Base-by-base conservation (phyloP, 2,329 filamentous ascomycete species). In the Aspergillus pseudoglaucus region DNA sequence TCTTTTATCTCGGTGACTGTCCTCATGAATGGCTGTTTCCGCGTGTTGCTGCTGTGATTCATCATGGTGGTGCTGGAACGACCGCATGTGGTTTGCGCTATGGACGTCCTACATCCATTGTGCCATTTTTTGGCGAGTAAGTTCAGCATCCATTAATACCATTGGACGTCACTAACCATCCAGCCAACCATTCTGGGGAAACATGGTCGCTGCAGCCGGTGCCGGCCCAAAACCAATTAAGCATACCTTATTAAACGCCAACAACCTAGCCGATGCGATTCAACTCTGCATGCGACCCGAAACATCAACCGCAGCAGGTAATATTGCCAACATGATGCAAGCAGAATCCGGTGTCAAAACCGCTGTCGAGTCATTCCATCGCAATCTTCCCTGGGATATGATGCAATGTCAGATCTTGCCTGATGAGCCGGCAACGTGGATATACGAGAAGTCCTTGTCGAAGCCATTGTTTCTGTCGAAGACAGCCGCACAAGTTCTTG, bases 21-120 rank as follows among this genome's bases (percentile, higher is more conserved):
- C 79, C 78, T 1, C 78, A 81, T 46, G 75, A 81, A 48, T 82
- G 79, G 79, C 66, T 82, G 0, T 82, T 82, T 52, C 70, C 78
- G 50, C 69, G 72, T 14, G 78, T 82, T 1, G 69, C 75, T 0
- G 73, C 71, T 12, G 79, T 82, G 0, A 70, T 82, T 0, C 79
- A 83, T 50, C 79, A 83, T 45, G 79, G 79, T 17, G 80, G 79
- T 6, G 79, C 79, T 12, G 79, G 80, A 3, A 82, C 78, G 0
- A 81, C 79, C 2, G 78, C 80, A 1, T 75, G 72, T 33, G 78
- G 79, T 1, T 69, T 82, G 4, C 59, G 67, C 2, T 69, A 76
- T 42, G 78, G 73, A 0, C 63, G 69, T 15, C 78, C 79, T 0
- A 82, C 79, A 0, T 60, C 74, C 0, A 70, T 82, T 17, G 73